Evolutionary conservation across 164 flowering plant genomes (phyloP).

Genomic region (Echeveria elegans): DNA sequence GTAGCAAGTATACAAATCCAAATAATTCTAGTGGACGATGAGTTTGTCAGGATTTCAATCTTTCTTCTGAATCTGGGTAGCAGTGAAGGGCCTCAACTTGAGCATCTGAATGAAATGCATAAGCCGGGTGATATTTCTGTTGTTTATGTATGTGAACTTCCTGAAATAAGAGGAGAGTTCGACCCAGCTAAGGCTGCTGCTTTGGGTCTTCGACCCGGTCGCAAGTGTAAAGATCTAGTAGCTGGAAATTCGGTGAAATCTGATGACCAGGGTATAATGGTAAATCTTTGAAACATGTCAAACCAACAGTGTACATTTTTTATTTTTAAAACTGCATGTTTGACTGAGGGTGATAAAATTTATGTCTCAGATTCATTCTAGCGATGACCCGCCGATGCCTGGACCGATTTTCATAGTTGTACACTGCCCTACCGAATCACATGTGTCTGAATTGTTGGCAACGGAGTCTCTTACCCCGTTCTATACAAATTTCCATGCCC

Average conservation of each 20-base stretch:
- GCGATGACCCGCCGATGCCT: slow-evolving; percentile 81
- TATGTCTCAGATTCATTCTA: slow-evolving; percentile 66
- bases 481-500: slow-evolving; percentile 30
- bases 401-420: slow-evolving; percentile 81
- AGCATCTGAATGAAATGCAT: slow-evolving; percentile 1
- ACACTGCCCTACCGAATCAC: too few relatives aligned
- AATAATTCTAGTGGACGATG: slow-evolving; percentile 61
- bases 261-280: too few relatives aligned
- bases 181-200: slow-evolving; percentile 77
- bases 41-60: slow-evolving; percentile 84
- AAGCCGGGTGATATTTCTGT: too few relatives aligned
- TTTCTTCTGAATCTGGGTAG: slow-evolving; percentile 45
- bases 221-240: slow-evolving; percentile 61
- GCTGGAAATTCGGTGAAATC: too few relatives aligned
- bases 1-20: slow-evolving; percentile 32
- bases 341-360: not conserved
- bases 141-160: too few relatives aligned
- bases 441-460: too few relatives aligned
- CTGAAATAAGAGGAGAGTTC: slow-evolving; percentile 83
- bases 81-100: slow-evolving; percentile 16
- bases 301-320: not conserved
- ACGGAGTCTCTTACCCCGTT: slow-evolving; percentile 40
- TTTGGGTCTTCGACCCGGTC: too few relatives aligned
- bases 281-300: too few relatives aligned
- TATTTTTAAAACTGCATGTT: not conserved